Evolutionary conservation across 129 eudicot genomes (phyloP), one percentile per base, ranked within the genome.

Genomic region (Kitagawia praeruptora): DNA sequence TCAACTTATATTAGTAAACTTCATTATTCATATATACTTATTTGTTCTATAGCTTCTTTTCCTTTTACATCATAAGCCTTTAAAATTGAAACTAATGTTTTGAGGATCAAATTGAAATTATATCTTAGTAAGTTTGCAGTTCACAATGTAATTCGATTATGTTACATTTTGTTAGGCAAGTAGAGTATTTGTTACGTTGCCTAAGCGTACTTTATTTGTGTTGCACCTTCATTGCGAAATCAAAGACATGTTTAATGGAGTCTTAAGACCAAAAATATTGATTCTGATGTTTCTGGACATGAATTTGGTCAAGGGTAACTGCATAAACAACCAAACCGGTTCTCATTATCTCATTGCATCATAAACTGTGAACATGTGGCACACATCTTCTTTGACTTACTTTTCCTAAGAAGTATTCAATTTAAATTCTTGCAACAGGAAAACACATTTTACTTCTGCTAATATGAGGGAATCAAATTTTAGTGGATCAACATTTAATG

Each of bases 401-500:
- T 54, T 54, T 54, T 27, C n/a, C 63, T 19, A 2, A 1, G 15
- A 2, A 1, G 15, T 28, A 31, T 23, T n/a, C 15, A 71, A n/a
- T 28, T 5, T 67, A 40, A 87, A 76, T 83, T 49, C 70, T 75
- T 82, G 37, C 66, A 78, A 34, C 92, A 95, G 99, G 87, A 86
- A 96, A 82, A 97, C 99, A 74, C 92, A 95, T 85, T 95, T 95
- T 92, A 95, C 99, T n/a, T 77, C 99, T 77, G 99, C 99, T 78
- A 97, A 95, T 83, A 95, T 95, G 99, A 90, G 99, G 88, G 99
- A 95, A 89, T 92, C 99, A 44, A 96, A 95, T 90, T 95, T 95
- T 83, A 95, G 97, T 74, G 99, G 99, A 70, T 92, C 99, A 81
- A 95, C 99, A 72, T 95, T 95, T 86, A 95, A 90, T 75, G 99